Evolutionary conservation across 768 basidiomycete genomes (phyloP).

Genomic region (Lactifluus rugatus): DNA sequence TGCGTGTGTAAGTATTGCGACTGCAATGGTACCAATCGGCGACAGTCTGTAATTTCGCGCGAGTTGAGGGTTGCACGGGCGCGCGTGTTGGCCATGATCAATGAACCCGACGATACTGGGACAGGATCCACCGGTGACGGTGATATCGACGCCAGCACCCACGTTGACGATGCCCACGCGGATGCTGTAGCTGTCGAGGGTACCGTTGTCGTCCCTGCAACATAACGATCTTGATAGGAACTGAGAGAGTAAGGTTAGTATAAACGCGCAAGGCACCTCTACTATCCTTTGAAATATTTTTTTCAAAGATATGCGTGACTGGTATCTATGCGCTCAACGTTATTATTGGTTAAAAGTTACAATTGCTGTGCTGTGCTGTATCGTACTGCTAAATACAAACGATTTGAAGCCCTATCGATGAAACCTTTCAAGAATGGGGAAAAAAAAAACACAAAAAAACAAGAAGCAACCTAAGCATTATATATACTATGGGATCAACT

Average conservation of each 20-base stretch:
- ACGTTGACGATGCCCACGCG: background rate
- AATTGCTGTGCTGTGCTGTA: background rate
- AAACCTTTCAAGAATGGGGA: background rate
- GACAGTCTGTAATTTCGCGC: constrained; percentile 1
- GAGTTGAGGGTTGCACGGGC: background rate
- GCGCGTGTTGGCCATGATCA: background rate
- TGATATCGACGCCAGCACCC: background rate
- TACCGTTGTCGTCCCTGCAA: background rate
- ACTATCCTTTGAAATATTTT: too few relatives aligned
- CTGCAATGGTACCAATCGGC: background rate
- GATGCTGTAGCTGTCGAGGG: background rate
- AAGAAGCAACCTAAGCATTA: constrained; percentile 14
- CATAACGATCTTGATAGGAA: background rate
- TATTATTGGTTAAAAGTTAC: background rate
- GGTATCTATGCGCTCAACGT: too few relatives aligned
- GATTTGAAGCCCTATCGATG: background rate
- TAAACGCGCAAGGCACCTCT: too few relatives aligned
- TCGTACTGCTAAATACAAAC: background rate
- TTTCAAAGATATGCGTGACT: too few relatives aligned
- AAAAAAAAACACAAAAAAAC: background rate
- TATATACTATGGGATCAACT: constrained; percentile 20
- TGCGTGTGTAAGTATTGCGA: constrained; percentile 11
- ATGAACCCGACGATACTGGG: background rate
- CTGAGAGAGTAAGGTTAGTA: background rate
- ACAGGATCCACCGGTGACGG: background rate